phyloP scores from a whole-genome alignment of 257 asterid genomes.

The Parsonsia alboflavescens region DNA sequence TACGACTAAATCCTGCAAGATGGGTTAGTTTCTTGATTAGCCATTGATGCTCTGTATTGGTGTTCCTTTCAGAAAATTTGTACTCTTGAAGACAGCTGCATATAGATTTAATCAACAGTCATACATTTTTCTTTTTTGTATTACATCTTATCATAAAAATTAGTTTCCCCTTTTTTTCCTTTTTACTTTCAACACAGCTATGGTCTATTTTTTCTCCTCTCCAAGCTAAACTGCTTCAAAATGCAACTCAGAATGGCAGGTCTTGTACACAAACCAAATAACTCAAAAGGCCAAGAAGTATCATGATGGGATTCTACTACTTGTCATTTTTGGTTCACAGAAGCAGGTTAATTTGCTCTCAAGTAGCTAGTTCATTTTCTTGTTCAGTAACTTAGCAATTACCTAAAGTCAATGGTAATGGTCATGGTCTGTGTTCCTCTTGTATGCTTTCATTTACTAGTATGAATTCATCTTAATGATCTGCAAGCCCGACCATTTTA shows the following conservation, averaged over 20 bases:
- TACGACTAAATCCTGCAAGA: slow-evolving; percentile 33
- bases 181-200: neutral
- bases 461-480: neutral
- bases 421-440: neutral
- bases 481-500: neutral
- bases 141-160: neutral
- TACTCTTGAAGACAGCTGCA: neutral
- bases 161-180: neutral
- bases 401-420: neutral
- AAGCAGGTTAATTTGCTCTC: slow-evolving; percentile 55
- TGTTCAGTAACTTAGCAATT: neutral
- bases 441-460: neutral
- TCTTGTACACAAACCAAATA: slow-evolving; percentile 75
- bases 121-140: neutral
- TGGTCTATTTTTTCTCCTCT: neutral
- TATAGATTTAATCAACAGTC: neutral
- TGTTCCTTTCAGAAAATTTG: neutral
- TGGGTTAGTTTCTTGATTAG: slow-evolving; percentile 35
- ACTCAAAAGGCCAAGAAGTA: slow-evolving; percentile 81
- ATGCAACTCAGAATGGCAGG: slow-evolving; percentile 68
- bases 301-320: slow-evolving; percentile 73
- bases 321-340: slow-evolving; percentile 60
- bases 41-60: neutral
- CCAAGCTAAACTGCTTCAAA: neutral
- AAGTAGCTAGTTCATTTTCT: slow-evolving; percentile 9